Evolutionary conservation across 1,284 basidiomycete genomes (phyloP).

Genomic region (Veloboletus limbatus): DNA sequence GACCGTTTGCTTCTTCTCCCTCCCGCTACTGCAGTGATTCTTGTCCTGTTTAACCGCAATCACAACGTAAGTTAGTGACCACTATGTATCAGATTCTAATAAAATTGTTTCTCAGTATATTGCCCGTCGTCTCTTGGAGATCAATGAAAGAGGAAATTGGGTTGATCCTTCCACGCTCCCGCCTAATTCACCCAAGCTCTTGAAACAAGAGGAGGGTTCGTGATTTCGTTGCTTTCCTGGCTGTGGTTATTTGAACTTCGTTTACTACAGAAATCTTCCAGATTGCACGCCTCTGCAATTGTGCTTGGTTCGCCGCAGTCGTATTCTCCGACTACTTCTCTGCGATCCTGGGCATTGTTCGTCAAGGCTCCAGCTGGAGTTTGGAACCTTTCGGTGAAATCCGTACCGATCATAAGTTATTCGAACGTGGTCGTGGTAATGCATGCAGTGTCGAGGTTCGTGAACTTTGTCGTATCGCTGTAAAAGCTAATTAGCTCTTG

Average conservation of each 20-base stretch:
- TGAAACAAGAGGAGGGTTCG: conserved; percentile 61
- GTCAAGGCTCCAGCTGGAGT: conserved; percentile 69
- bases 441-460: conserved; percentile 72
- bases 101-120: conserved; percentile 59
- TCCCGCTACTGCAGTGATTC: conserved; percentile 67
- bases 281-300: conserved; percentile 73
- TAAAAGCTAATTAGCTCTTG: conserved; percentile 4
- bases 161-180: conserved; percentile 46
- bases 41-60: conserved; percentile 80
- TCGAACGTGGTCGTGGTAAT: conserved; percentile 75
- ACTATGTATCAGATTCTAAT: not conserved
- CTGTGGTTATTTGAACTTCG: not conserved
- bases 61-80: conserved; percentile 64
- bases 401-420: conserved; percentile 56
- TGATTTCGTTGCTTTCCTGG: not conserved
- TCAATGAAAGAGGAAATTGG: conserved; percentile 71
- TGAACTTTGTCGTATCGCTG: conserved; percentile 4
- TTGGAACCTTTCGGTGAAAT: conserved; percentile 71
- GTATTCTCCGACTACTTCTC: conserved; percentile 79
- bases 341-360: conserved; percentile 67
- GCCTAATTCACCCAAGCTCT: conserved; percentile 35
- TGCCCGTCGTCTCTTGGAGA: conserved; percentile 69
- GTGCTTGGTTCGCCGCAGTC: conserved; percentile 69
- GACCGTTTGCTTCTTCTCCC: conserved; percentile 79
- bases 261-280: conserved; percentile 63